Conservation (phyloP, 805 yeast genomes). For the Lachancea thermotolerans region DNA sequence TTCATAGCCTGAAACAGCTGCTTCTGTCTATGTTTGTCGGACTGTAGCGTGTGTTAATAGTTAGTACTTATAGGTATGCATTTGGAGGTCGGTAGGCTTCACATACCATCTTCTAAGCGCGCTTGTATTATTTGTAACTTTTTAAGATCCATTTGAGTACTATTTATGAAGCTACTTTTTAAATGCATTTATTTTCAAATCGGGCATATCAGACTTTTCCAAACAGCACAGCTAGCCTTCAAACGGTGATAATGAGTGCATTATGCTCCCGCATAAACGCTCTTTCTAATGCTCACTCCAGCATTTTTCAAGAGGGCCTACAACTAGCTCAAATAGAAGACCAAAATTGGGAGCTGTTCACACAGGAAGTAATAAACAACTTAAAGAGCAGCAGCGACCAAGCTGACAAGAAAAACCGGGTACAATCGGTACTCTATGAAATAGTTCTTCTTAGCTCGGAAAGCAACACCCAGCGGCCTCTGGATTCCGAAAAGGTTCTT, state of each 20-base stretch:
- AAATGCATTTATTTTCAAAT: too few species aligned
- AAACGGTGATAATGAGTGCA: neutral
- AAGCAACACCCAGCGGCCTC: neutral
- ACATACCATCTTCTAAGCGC: neutral
- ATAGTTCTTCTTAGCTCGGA: conserved; percentile 2
- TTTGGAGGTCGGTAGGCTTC: neutral
- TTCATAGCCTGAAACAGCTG: conserved; percentile 51
- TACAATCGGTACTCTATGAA: conserved; percentile 5
- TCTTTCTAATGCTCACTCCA: conserved; percentile 8
- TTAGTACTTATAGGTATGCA: neutral
- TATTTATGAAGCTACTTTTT: too few species aligned
- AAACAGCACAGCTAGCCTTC: too few species aligned
- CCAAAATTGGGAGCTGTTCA: conserved; percentile 12
- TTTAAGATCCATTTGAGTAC: too few species aligned
- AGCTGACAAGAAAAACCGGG: conserved; percentile 12
- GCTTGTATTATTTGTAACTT: too few species aligned
- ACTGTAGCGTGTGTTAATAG: conserved; percentile 31
- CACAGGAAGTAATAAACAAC: conserved; percentile 6
- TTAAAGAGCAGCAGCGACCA: conserved; percentile 37
- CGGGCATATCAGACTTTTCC: too few species aligned
- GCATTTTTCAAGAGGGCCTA: conserved; percentile 26
- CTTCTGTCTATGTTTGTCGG: conserved; percentile 57
- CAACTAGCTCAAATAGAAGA: conserved; percentile 31
- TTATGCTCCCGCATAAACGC: conserved; percentile 1
- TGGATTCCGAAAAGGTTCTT: conserved; percentile 1